These are phyloP conservation scores for Hyaloscypha finlandica DNA, from an alignment of 495 filamentous ascomycete genomes.

Conservation along the genomic window DNA sequence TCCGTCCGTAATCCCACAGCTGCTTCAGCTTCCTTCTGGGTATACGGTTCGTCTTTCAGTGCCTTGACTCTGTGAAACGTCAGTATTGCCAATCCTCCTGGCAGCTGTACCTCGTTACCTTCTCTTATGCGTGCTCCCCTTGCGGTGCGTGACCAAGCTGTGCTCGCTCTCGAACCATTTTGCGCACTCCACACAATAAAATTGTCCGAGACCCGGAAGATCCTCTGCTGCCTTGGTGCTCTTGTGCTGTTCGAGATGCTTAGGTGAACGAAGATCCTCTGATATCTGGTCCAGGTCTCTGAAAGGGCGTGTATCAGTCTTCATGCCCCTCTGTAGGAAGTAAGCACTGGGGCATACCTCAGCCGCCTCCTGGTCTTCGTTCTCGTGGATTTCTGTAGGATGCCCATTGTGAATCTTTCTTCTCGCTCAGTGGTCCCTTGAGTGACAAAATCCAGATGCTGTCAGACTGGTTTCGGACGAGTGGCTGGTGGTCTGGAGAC, in stretches of 20 bases:
- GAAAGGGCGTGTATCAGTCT: constrained; percentile 20
- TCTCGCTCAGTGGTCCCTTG: too few relatives aligned
- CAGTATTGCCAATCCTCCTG: not conserved
- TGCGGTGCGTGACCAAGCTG: constrained; percentile 72
- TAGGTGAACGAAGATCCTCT: constrained; percentile 71
- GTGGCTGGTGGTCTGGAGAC: too few relatives aligned
- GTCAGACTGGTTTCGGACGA: not conserved
- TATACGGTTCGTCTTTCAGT: constrained; percentile 79
- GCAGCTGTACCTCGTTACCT: constrained; percentile 53
- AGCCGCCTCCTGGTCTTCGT: constrained; percentile 59
- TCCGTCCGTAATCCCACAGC: constrained; percentile 71
- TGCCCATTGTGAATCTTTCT: constrained; percentile 41
- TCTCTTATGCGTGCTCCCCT: constrained; percentile 90
- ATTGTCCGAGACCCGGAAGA: constrained; percentile 77
- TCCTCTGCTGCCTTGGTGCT: constrained; percentile 80
- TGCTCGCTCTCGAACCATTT: constrained; percentile 93
- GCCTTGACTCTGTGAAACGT: constrained; percentile 60
- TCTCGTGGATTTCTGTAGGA: constrained; percentile 53
- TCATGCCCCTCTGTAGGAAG: not conserved
- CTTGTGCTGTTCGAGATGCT: constrained; percentile 77
- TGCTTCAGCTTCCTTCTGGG: constrained; percentile 81
- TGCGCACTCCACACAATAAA: constrained; percentile 90
- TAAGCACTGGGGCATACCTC: constrained; percentile 16
- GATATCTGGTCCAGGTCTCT: constrained; percentile 90
- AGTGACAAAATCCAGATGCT: too few relatives aligned